Evolutionary conservation across 176 grass and related monocot genomes (phyloP), one percentile per base, ranked within the genome.

Genomic region (Aegilops longissima): DNA sequence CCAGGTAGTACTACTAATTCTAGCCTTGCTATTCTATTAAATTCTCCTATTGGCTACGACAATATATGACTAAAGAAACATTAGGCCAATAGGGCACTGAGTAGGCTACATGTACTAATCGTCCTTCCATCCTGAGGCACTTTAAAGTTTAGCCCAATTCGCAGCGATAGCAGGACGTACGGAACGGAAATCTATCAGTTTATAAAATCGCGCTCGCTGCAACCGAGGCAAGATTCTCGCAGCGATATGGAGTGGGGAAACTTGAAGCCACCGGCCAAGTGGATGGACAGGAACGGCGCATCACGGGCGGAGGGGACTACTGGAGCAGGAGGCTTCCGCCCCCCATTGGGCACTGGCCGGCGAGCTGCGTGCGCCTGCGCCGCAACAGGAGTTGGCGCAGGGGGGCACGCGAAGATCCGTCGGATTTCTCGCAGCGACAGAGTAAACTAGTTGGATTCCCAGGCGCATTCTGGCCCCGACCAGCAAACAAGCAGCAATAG

Each of bases 151-250:
- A 67, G 33, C 21, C 80, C 61, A 74, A 80, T 29, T 35, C 27
- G 44, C 3, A 33, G 73, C 52, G 16, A 79, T 42, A 54, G 54
- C 56, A 34, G 73, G 73, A 20, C 14, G 45, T 30, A 67, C 14
- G 59, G 27, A 73, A 14, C 56, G 44, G 79, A 59, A 35, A 39
- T 9, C n/a, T 36, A 36, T 21, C 44, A 58, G 58, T 12, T 56
- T 12, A 21, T 9, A 42, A 34, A 75, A 36, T 33, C 13, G 21
- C 21, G 21, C 14, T 10, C 35, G 20, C 77, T 49, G 6, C 31
- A 75, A 61, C 56, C 82, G 73, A 85, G 61, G 70, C 61, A 68
- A 85, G 78, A 82, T 86, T 90, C 70, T 86, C 9, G 36, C 62
- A 23, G 62, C 78, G 63, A 59, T 27, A 27, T 27, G 25, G 25